A percentile compares a stretch with the other conserved stretches of the same genome.
phyloP scores from a whole-genome alignment of 2,329 filamentous ascomycete species.

The Penicillium sp. region DNA sequence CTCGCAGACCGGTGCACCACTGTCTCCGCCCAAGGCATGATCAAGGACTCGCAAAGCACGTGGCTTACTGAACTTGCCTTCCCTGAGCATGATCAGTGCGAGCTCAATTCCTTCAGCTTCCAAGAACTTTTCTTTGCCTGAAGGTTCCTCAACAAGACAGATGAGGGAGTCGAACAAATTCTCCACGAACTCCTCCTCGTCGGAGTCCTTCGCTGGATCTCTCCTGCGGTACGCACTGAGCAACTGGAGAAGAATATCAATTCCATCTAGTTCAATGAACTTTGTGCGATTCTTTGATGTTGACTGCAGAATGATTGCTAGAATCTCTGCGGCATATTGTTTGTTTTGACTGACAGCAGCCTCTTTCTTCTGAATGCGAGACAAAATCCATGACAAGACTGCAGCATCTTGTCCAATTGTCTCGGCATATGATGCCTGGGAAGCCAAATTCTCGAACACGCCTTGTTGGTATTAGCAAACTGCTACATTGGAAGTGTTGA shows the following conservation, averaged over 20 bases:
- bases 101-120: constrained; percentile 91
- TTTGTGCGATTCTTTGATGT: constrained; percentile 62
- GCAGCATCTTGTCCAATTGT: constrained; percentile 65
- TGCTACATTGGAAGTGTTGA: too few species aligned
- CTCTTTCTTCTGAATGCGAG: constrained; percentile 68
- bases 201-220: constrained; percentile 77
- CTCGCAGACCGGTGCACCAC: constrained; percentile 63
- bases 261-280: constrained; percentile 63
- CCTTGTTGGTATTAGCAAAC: constrained; percentile 33
- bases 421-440: constrained; percentile 64
- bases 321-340: constrained; percentile 86
- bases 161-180: constrained; percentile 86
- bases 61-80: constrained; percentile 77
- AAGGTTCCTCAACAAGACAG: constrained; percentile 69
- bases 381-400: constrained; percentile 72
- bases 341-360: constrained; percentile 77
- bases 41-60: constrained; percentile 78
- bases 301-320: constrained; percentile 82
- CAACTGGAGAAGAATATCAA: constrained; percentile 77
- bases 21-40: constrained; percentile 65
- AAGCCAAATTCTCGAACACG: constrained; percentile 82
- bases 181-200: constrained; percentile 93
- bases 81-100: constrained; percentile 83
- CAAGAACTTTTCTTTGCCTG: constrained; percentile 75
- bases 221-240: constrained; percentile 79